Evolutionary conservation across 371 early-diverging fungal genomes (phyloP), one percentile per base, ranked within the genome.

Genomic region (Saksenaea vasiformis): DNA sequence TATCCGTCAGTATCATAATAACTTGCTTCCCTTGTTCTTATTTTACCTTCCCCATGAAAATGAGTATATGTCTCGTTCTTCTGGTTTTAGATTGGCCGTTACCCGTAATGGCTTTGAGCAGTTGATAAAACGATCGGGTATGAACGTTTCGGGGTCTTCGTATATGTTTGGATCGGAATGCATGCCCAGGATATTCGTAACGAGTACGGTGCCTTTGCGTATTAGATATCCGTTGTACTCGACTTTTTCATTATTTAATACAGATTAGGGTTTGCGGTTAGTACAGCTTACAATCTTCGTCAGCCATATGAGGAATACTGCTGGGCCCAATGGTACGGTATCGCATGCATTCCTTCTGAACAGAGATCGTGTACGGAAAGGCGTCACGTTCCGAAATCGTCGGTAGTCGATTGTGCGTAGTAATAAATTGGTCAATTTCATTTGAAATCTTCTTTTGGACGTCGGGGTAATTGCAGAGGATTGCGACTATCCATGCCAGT

Each of bases 201-300:
- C 54, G 26, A 78, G 36, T 13, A 39, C 39, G 7, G 73, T 68
- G 22, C 72, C 72, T 60, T 76, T 74, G 17, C 75, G 82, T n/a
- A 81, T 77, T 14, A 41, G 56, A 56, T 73, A 71, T 11, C 75
- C 78, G 15, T 55, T 62, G 34, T 70, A 34, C 43, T 56, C 54
- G 11, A 68, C 68, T 68, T 56, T 11, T n/a, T 4, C 27, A 55
- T 55, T 3, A 5, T 17, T 39, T 36, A n/a, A 0, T 17, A 54
- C 11, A n/a, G 15, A n/a, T 17, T 13, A 4, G 15, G 5, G 15
- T 22, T n/a, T 19, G 0, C 0, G 10, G 24, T 19, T 19, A 22
- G 14, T 0, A 44, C 5, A 10, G 22, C 58, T 69, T 69, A 67
- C 65, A 19, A 54, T 73, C 67, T 62, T 66, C 65, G 14, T 67